phyloP scores from a whole-genome alignment of 1,284 basidiomycete genomes.

The Gymnopus androsaceus region DNA sequence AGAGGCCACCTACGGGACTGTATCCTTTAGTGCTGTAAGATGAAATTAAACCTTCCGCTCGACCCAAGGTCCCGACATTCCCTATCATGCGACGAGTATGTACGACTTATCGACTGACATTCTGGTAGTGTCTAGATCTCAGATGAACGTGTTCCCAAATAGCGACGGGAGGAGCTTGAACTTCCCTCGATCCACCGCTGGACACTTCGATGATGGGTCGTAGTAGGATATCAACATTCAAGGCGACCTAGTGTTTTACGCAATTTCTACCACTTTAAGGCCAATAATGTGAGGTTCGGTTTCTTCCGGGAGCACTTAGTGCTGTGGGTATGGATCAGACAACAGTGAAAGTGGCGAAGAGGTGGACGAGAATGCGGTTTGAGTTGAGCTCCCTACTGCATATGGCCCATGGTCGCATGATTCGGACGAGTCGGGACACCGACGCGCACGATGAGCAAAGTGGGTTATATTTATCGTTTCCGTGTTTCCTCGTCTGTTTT shows the following conservation, averaged over 20 bases:
- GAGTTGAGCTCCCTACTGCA: too few species aligned
- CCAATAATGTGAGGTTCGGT: too few species aligned
- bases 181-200: neutral
- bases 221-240: neutral
- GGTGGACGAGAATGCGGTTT: too few species aligned
- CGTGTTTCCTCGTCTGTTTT: too few species aligned
- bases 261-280: neutral
- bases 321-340: too few species aligned
- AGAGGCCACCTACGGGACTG: neutral
- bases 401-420: too few species aligned
- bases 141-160: neutral
- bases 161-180: neutral
- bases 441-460: too few species aligned
- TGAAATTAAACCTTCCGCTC: neutral
- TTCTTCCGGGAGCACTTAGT: too few species aligned
- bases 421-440: too few species aligned
- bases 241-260: neutral
- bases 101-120: neutral
- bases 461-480: too few species aligned
- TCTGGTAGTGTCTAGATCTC: neutral
- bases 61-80: neutral
- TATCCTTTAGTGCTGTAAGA: neutral
- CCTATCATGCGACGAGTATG: neutral
- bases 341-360: too few species aligned
- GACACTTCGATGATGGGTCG: neutral